Evolutionary conservation across 2,329 filamentous ascomycete species (phyloP).

Genomic region (Chalara sp.): DNA sequence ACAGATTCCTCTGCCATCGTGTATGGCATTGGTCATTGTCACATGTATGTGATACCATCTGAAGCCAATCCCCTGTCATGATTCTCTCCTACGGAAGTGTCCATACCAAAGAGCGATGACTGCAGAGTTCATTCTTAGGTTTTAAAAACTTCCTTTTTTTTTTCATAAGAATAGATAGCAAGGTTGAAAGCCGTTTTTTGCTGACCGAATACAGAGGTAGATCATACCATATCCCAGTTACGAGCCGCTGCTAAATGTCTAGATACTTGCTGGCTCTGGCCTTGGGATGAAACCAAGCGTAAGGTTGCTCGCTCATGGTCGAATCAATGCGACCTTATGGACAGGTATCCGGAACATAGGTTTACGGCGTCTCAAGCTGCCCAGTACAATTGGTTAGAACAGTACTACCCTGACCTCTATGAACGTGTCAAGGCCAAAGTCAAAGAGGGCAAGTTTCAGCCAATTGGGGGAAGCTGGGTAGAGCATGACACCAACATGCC

Average conservation of each 20-base stretch:
- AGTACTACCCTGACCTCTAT: conserved; percentile 56
- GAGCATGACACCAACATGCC: conserved; percentile 66
- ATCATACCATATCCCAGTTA: too few relatives aligned
- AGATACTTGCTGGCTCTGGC: conserved; percentile 66
- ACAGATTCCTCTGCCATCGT: conserved; percentile 47
- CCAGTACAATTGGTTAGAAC: conserved; percentile 60
- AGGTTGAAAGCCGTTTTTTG: too few relatives aligned
- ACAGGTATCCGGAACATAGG: conserved; percentile 59
- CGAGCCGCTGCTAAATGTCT: too few relatives aligned
- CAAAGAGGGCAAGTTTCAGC: conserved; percentile 59
- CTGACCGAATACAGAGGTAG: too few relatives aligned
- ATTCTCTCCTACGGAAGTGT: too few relatives aligned
- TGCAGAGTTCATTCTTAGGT: too few relatives aligned
- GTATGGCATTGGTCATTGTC: conserved; percentile 59
- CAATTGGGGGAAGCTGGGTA: conserved; percentile 64
- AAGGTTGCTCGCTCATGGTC: conserved; percentile 66
- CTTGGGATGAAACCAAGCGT: conserved; percentile 62
- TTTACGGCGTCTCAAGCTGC: conserved; percentile 62
- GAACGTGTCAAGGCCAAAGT: conserved; percentile 61
- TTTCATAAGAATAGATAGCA: too few relatives aligned
- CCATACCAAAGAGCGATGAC: too few relatives aligned
- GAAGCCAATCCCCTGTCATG: too few relatives aligned
- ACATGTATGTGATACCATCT: conserved; percentile 35
- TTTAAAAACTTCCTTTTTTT: too few relatives aligned
- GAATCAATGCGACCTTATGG: conserved; percentile 61